phyloP scores from a whole-genome alignment of 306 rosid species.

The Hippophae gyantsensis region DNA sequence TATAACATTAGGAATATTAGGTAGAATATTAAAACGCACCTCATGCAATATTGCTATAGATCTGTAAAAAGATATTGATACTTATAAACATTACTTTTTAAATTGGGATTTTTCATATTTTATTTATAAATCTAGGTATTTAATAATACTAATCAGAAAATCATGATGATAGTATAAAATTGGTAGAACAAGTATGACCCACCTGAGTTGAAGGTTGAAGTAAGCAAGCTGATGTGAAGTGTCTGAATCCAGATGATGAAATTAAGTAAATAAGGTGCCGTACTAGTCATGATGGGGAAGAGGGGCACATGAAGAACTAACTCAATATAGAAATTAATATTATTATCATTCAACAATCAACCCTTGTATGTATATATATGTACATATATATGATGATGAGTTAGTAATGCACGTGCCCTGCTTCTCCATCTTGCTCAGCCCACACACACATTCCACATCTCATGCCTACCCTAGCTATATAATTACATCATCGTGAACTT shows the following conservation, averaged over 20 bases:
- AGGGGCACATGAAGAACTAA: conserved; percentile 95
- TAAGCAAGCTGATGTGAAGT: conserved; percentile 11
- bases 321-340: conserved; percentile 24
- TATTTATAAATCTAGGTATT: too few species aligned
- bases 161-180: too few species aligned
- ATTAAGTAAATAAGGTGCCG: conserved; percentile 33
- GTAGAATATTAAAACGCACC: too few species aligned
- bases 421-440: conserved; percentile 98
- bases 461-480: neutral
- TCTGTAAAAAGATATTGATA: too few species aligned
- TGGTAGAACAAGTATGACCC: neutral
- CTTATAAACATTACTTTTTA: too few species aligned
- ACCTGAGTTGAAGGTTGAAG: conserved; percentile 7
- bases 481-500: neutral
- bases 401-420: conserved; percentile 99
- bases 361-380: too few species aligned
- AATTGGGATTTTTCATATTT: too few species aligned
- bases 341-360: neutral
- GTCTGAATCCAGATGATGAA: conserved; percentile 2
- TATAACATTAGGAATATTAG: too few species aligned
- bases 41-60: too few species aligned
- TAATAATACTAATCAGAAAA: too few species aligned
- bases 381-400: conserved; percentile 17
- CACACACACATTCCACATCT: conserved; percentile 35
- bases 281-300: conserved; percentile 88